These are phyloP conservation scores for Verticillium dahliae DNA, from an alignment of 2,329 filamentous ascomycete species.

Conservation along the genomic window DNA sequence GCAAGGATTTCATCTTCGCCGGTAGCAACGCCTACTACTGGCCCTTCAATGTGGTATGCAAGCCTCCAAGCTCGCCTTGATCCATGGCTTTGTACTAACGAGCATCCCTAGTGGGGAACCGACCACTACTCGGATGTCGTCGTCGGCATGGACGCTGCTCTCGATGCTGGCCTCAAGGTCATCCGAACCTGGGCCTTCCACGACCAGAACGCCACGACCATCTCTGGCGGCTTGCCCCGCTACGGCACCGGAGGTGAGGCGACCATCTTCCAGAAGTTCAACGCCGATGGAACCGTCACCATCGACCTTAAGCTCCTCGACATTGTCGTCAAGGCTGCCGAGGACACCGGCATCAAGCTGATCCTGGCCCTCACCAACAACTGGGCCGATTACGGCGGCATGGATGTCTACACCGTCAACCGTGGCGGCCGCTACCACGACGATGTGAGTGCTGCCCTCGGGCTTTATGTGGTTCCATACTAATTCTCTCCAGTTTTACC, in stretches of 20 bases:
- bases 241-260: constrained; percentile 41
- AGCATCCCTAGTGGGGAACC: constrained; percentile 24
- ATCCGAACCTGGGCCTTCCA: constrained; percentile 54
- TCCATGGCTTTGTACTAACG: no score
- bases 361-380: constrained; percentile 46
- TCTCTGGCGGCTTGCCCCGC: constrained; percentile 37
- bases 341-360: constrained; percentile 41
- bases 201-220: constrained; percentile 44
- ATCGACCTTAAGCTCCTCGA: constrained; percentile 39
- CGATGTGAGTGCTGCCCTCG: constrained; percentile 24
- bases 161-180: constrained; percentile 41
- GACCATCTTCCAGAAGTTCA: constrained; percentile 39
- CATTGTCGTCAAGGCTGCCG: constrained; percentile 40
- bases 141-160: constrained; percentile 36
- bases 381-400: constrained; percentile 48
- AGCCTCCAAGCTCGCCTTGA: neutral
- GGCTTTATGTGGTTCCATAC: neutral
- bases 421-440: constrained; percentile 40
- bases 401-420: constrained; percentile 47
- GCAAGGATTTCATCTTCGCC: constrained; percentile 49
- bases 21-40: constrained; percentile 53
- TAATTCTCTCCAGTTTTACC: constrained; percentile 33
- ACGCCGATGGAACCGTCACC: constrained; percentile 34
- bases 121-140: constrained; percentile 32
- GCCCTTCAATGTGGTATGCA: constrained; percentile 42